These are phyloP conservation scores for Aspergillus quadrilineatus DNA, from an alignment of 2,329 filamentous ascomycete species.

Conservation along the genomic window DNA sequence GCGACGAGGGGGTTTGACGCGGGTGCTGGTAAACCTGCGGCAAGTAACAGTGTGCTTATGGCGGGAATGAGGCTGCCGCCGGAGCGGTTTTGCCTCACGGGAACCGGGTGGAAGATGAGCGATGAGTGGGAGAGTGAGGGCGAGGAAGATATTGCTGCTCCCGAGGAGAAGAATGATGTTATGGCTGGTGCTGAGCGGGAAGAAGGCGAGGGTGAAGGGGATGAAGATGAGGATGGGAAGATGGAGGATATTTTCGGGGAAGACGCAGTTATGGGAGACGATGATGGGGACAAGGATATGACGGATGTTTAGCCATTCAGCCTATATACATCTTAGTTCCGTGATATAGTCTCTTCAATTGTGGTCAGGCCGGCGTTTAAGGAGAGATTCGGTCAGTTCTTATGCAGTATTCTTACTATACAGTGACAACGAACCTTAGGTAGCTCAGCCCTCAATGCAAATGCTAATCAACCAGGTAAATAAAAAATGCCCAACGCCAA, in stretches of 20 bases:
- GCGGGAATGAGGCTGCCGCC: slow-evolving; percentile 60
- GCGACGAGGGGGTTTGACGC: slow-evolving; percentile 52
- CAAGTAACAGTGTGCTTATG: slow-evolving; percentile 40
- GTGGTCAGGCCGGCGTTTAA: background rate
- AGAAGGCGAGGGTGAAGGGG: slow-evolving; percentile 37
- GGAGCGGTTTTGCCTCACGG: slow-evolving; percentile 62
- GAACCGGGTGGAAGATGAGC: slow-evolving; percentile 56
- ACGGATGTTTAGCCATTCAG: slow-evolving; percentile 36
- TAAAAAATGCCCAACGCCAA: background rate
- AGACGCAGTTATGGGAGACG: slow-evolving; percentile 37
- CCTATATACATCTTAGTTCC: background rate
- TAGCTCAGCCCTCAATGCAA: slow-evolving; percentile 2
- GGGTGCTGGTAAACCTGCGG: slow-evolving; percentile 23
- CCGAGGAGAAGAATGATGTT: slow-evolving; percentile 26
- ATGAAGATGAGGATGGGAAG: slow-evolving; percentile 47
- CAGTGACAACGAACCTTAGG: background rate
- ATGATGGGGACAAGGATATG: slow-evolving; percentile 43
- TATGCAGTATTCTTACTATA: background rate
- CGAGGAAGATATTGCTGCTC: slow-evolving; percentile 43
- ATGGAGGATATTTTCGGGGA: slow-evolving; percentile 52
- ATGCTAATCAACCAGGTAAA: slow-evolving; percentile 1
- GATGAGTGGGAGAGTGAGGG: slow-evolving; percentile 60
- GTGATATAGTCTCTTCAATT: background rate
- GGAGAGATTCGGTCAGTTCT: slow-evolving; percentile 6
- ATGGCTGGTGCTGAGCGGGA: slow-evolving; percentile 21